Evolutionary conservation across 2,329 filamentous ascomycete genomes (phyloP), one percentile per base, ranked within the genome.

Genomic region (Microcyclospora tardicrescens): DNA sequence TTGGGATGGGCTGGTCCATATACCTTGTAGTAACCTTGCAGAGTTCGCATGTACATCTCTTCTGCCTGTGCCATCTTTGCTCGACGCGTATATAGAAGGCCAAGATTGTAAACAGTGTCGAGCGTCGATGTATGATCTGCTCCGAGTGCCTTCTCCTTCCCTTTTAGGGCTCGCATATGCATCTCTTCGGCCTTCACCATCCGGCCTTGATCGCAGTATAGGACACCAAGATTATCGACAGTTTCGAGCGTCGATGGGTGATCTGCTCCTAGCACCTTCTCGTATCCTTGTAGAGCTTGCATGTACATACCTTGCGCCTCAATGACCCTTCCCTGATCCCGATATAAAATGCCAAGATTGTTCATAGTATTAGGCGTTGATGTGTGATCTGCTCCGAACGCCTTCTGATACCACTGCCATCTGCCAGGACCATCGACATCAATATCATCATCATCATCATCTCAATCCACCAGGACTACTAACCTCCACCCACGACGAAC

Each of bases 41-140:
- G n/a, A n/a, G n/a, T n/a, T n/a, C n/a, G 36, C 28, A 37, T 10
- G 36, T 45, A 48, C 37, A 47, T 45, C 28, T 32, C 28, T 31
- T 47, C 44, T 37, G 42, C 44, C 29, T 47, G 40, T 15, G n/a
- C n/a, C 33, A 43, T 36, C 40, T 36, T 49, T 28, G 34, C 43
- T 30, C 43, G 42, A 16, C 29, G 28, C 3, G 2, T 5, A 33
- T 47, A 47, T 29, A 47, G 37, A 33, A 6, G 34, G 28, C 32
- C 40, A 19, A 42, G 40, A 27, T 43, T 43, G 35, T 41, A 14
- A 19, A 47, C 33, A 24, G 43, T 43, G 12, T 38, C 24, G 12
- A 47, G 38, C 4, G 45, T 47, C 11, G 31, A 35, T 24, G 31
- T 30, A 15, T 45, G 33, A 16, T 40, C 34, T 10, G 35, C 28